Conservation (phyloP, 2,329 filamentous ascomycete genomes). For the Exophiala sp. region DNA sequence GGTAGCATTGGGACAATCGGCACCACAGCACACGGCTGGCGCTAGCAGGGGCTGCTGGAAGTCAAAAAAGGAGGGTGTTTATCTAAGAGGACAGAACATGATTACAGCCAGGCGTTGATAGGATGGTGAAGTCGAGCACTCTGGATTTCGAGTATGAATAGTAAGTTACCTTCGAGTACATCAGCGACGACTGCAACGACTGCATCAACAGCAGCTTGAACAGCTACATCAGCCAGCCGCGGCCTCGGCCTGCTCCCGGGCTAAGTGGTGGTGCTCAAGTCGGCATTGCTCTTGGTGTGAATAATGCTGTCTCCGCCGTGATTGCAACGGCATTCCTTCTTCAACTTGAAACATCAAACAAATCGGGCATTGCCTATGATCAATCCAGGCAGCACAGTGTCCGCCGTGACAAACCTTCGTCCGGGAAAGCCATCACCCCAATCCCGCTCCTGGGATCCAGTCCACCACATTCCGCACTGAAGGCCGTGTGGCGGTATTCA, state of each 20-base stretch:
- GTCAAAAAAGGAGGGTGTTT: not conserved
- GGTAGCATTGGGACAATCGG: conserved; percentile 20
- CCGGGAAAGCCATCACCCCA: not conserved
- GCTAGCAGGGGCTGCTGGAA: conserved; percentile 11
- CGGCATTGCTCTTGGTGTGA: conserved; percentile 17
- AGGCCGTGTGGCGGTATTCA: conserved; percentile 1
- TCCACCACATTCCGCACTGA: not conserved
- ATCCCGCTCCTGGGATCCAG: not conserved
- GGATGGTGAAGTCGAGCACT: not conserved
- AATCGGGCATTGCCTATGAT: conserved; percentile 5
- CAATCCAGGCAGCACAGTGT: conserved; percentile 4
- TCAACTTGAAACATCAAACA: not conserved
- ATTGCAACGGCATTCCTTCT: conserved; percentile 8
- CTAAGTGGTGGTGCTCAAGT: conserved; percentile 16
- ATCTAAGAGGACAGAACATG: no score
- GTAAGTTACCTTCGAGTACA: not conserved
- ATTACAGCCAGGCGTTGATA: not conserved
- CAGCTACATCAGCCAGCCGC: not conserved
- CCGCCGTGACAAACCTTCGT: not conserved
- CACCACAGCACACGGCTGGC: conserved; percentile 22
- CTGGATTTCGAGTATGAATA: not conserved
- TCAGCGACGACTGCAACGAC: not conserved
- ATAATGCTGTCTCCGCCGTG: conserved; percentile 8
- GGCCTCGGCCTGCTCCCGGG: not conserved
- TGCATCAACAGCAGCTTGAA: conserved; percentile 1